Evolutionary conservation across 257 asterid species (phyloP), one percentile per base, ranked within the genome.

Genomic region (Anisodus tanguticus): DNA sequence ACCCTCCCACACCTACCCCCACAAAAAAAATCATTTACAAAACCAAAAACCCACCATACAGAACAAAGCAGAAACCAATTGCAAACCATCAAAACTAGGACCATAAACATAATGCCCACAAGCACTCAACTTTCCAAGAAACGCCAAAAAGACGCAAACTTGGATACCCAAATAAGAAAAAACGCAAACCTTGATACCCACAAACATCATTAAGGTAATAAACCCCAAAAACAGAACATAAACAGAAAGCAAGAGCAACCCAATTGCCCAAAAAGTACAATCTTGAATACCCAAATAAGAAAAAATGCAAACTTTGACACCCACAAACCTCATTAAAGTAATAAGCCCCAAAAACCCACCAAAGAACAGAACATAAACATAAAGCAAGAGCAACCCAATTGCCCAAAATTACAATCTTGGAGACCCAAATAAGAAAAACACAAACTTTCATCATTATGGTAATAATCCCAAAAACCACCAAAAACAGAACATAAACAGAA

Each of bases 201-300:
- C 17, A 72, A 31, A 66, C 71, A 49, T 9, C 59, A 47, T 72
- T 72, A 45, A 31, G 4, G 59, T 47, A 45, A 43, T 71, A n/a
- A 71, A 71, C 80, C 58, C 79, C 57, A 71, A 71, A 47, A 31
- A 31, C 35, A 31, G 35, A 26, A 31, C 35, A 31, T 31, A 31
- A 31, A 31, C 35, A 31, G 35, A 31, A 31, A 31, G 35, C 35
- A 31, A 31, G 35, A 31, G 35, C 35, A 76, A 76, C 63, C 45
- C 81, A 76, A 74, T 74, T 39, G 16, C 60, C 45, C 9, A 51
- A 49, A 22, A 49, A 74, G 81, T 41, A 19, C 59, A 74, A 49
- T 47, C 81, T 74, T 71, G 15, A 17, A 71, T n/a, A 71, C 58
- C 37, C 39, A 45, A 72, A 47, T 72, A 72, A 69, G 54, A 16